Conservation (phyloP, 2,329 filamentous ascomycete species). For the Helotiales sp. region DNA sequence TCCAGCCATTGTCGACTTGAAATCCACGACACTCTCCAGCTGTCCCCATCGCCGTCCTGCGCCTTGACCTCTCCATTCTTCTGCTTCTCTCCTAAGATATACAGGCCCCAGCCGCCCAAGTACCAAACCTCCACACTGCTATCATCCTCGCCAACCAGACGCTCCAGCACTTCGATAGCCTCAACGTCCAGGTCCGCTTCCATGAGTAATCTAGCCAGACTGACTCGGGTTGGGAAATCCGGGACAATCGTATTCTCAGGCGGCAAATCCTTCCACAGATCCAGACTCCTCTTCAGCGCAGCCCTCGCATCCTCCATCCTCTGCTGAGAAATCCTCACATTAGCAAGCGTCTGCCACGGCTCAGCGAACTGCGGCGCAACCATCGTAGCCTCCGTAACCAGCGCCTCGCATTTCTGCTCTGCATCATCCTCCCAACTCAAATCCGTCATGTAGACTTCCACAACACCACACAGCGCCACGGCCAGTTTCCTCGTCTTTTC, state of each 20-base stretch:
- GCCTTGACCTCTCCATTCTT: slow-evolving; percentile 48
- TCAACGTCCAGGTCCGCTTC: slow-evolving; percentile 86
- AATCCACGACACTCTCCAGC: slow-evolving; percentile 61
- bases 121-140: slow-evolving; percentile 97
- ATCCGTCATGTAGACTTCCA: slow-evolving; percentile 99
- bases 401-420: slow-evolving; percentile 82
- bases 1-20: slow-evolving; percentile 83
- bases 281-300: slow-evolving; percentile 79
- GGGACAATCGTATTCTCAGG: slow-evolving; percentile 75
- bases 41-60: slow-evolving; percentile 49
- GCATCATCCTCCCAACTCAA: slow-evolving; percentile 91
- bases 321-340: slow-evolving; percentile 87
- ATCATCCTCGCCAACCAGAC: slow-evolving; percentile 87
- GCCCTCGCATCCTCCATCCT: slow-evolving; percentile 78
- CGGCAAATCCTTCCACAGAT: slow-evolving; percentile 80
- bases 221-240: slow-evolving; percentile 85
- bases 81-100: slow-evolving; percentile 75
- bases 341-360: slow-evolving; percentile 94
- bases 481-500: slow-evolving; percentile 84
- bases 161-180: slow-evolving; percentile 82
- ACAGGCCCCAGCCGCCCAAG: slow-evolving; percentile 90
- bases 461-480: slow-evolving; percentile 89
- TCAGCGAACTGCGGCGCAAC: slow-evolving; percentile 82
- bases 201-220: slow-evolving; percentile 82
- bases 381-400: slow-evolving; percentile 88